Base-by-base conservation (phyloP, 257 asterid species). In the Fraxinus americana region DNA sequence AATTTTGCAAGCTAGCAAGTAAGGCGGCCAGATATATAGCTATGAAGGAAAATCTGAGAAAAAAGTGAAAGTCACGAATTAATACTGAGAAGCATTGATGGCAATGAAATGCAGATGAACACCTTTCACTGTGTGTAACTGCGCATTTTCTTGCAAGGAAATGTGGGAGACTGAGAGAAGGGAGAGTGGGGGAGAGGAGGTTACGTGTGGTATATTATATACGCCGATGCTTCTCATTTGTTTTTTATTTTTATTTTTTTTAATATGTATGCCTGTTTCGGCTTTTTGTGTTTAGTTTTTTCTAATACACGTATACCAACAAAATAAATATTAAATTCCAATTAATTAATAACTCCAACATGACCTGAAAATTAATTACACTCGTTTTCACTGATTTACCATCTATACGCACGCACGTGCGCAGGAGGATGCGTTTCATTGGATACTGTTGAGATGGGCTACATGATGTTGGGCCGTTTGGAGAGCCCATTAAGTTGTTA, bases 31-130 rank as follows among this genome's bases (percentile, higher is more conserved):
- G 39, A 48, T 59, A 38, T 11, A 7, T 12, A 77, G 23, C 29
- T 59, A 65, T 23, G 77, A 78, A 73, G 50, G 23, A 80, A 84
- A 78, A 80, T 83, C 87, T 83, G 90, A 87, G 92, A 84, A 83
- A 78, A 83, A 86, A 83, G 59, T 81, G 75, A 76, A 67, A 83
- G 41, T 91, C 97, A 92, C 92, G 92, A 82, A 80, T 59, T 86
- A 41, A 67, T 78, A 81, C 88, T 83, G 89, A 89, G 81, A 78
- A 52, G 57, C 90, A 90, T 91, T 91, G 80, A 91, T 87, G 90
- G 91, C 63, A 83, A 34, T 67, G 77, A 81, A 65, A 43, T 68
- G 43, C 48, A 63, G 50, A 48, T 7, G 77, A 84, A n/a, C 67
- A 83, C 77, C 69, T 63, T 63, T 35, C 77, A 79, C 25, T 76